Evolutionary conservation across 2,329 filamentous ascomycete species (phyloP), one percentile per base, ranked within the genome.

Genomic region (Xylariaceae sp.): DNA sequence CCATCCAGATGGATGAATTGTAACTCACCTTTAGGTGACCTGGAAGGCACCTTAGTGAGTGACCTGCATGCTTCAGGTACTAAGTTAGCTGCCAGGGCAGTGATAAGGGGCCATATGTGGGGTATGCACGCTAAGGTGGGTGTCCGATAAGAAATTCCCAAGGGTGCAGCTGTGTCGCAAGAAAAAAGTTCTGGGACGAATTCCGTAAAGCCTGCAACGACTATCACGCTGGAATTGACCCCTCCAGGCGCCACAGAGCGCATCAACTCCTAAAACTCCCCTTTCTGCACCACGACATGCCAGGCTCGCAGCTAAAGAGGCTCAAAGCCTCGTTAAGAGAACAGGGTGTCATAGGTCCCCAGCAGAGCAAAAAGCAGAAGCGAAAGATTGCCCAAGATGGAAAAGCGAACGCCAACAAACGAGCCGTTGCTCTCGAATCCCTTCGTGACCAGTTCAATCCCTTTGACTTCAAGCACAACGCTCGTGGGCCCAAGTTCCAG

Each of bases 361-460:
- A 95, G 62, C 86, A 96, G 64, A 96, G 91, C 9, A 97, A 97
- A 66, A 97, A 96, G 72, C 88, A 95, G 68, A 90, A 89, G 68
- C 88, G 89, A 63, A 83, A 87, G 65, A 78, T 81, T 63, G 82
- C 78, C 47, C 83, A 85, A 68, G 83, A 83, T 69, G 81, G 78
- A 45, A 82, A 81, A 49, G 79, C 77, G 55, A 82, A 80, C 55
- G 74, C 72, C 59, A 85, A 92, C 62, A 88, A 90, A 69, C 85
- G 89, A 52, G 82, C 86, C 63, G 85, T 83, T 48, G 89, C 90
- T 14, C 77, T 99, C 55, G 84, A 88, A 60, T 83, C 82, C 49
- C 96, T 99, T 66, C 87, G 94, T 65, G 91, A 97, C 64, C 87
- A 91, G 59, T 97, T 97, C 80, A 99, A 99, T 68, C 94, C 94